Conservation (phyloP, 2,329 filamentous ascomycete species). For the Ceratocystis variospora region DNA sequence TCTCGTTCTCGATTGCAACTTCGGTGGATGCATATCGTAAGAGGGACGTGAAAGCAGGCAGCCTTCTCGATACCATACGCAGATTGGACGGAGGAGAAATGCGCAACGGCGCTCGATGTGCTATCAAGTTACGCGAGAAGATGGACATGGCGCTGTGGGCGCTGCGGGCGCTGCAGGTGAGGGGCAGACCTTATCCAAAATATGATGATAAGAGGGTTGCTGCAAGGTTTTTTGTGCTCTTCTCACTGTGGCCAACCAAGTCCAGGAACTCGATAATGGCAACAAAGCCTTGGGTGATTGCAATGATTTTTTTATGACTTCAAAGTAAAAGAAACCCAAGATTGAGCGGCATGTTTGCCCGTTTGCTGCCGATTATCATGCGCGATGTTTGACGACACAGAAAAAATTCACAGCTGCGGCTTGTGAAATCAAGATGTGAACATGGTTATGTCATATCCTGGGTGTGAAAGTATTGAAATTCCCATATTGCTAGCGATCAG, state of each 20-base stretch:
- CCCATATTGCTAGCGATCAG: background rate
- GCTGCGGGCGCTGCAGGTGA: background rate
- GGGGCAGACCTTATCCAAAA: background rate
- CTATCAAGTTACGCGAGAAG: background rate
- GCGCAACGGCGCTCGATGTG: background rate
- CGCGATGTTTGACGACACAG: background rate
- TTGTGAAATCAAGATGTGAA: background rate
- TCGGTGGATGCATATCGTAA: conserved; percentile 13
- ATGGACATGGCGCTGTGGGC: background rate
- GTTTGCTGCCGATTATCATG: background rate
- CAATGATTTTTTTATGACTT: background rate
- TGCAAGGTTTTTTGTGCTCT: background rate
- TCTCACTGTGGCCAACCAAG: background rate
- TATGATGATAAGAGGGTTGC: background rate
- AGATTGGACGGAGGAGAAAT: background rate
- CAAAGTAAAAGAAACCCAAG: background rate
- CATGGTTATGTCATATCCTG: background rate
- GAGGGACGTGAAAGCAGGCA: background rate
- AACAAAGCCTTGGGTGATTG: background rate
- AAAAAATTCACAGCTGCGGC: background rate
- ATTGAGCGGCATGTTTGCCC: background rate
- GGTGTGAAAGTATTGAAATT: background rate
- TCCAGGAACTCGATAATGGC: background rate
- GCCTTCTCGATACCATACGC: background rate
- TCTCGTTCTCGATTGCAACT: conserved; percentile 12